Percentiles rank a stretch among this genome's conserved stretches.
Evolutionary conservation across 768 basidiomycete species (phyloP).

Genomic region (Bullera alba): DNA sequence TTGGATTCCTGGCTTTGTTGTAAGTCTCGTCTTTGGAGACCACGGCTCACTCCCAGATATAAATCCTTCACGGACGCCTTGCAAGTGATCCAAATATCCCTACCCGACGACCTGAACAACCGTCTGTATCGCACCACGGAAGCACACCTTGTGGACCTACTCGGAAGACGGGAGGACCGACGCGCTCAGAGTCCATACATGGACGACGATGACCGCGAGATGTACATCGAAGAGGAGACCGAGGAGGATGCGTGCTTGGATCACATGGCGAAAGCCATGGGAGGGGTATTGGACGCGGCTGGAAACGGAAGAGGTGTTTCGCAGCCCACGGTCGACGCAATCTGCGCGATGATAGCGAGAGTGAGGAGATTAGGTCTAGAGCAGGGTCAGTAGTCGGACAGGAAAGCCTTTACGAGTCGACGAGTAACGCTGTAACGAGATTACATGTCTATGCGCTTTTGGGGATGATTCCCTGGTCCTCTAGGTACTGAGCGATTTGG

Average conservation of each 20-base stretch:
- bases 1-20: slow-evolving; percentile 14
- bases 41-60: slow-evolving; percentile 8
- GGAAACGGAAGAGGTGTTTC: not conserved
- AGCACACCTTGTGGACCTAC: slow-evolving; percentile 11
- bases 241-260: slow-evolving; percentile 16
- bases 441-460: not conserved
- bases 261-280: slow-evolving; percentile 11
- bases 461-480: slow-evolving; percentile 50
- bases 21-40: slow-evolving; percentile 3
- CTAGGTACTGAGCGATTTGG: slow-evolving; percentile 72
- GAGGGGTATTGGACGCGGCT: slow-evolving; percentile 2
- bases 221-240: slow-evolving; percentile 16
- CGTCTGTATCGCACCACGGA: slow-evolving; percentile 5
- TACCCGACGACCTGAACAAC: slow-evolving; percentile 6
- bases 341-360: not conserved
- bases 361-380: not conserved
- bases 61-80: slow-evolving; percentile 30
- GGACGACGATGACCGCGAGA: slow-evolving; percentile 20
- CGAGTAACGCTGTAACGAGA: not conserved
- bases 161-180: slow-evolving; percentile 9
- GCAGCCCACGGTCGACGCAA: not conserved
- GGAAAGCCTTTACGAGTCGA: no score
- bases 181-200: slow-evolving; percentile 12
- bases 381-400: not conserved
- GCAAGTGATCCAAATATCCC: slow-evolving; percentile 14